phyloP scores from a whole-genome alignment of 331 rosid species.

The Ulmus americana region DNA sequence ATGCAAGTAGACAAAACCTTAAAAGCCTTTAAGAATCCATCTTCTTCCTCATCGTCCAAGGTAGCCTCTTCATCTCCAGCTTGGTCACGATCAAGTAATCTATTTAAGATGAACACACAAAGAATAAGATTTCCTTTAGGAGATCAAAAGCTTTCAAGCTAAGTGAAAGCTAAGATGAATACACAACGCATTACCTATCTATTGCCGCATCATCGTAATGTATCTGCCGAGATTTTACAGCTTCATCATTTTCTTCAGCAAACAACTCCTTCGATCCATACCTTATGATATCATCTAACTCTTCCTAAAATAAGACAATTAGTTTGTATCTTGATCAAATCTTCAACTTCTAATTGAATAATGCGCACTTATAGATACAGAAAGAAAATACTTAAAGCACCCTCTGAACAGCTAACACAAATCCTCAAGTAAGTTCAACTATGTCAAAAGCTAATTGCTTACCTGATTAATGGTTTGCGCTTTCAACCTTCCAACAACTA shows the following conservation, averaged over 20 bases:
- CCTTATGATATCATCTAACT: constrained; percentile 92
- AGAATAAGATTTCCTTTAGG: constrained; percentile 18
- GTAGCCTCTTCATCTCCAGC: constrained; percentile 70
- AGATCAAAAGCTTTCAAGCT: constrained; percentile 16
- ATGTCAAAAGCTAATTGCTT: constrained; percentile 12
- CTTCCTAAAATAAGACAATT: constrained; percentile 53
- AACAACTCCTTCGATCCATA: constrained; percentile 96
- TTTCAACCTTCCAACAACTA: constrained; percentile 93
- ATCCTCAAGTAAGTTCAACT: not conserved
- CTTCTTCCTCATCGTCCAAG: constrained; percentile 88
- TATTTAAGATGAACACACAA: constrained; percentile 29
- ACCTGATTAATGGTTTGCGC: constrained; percentile 97
- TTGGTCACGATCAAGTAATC: constrained; percentile 94
- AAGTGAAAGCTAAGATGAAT: not conserved
- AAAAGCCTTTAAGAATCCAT: constrained; percentile 89
- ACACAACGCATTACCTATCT: constrained; percentile 45
- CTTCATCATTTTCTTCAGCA: constrained; percentile 93
- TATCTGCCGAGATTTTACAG: constrained; percentile 87
- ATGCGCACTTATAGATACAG: not conserved
- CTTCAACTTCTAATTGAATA: not conserved
- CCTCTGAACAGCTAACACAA: not conserved
- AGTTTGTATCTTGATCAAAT: constrained; percentile 11
- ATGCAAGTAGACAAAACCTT: constrained; percentile 48
- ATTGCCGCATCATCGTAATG: constrained; percentile 95
- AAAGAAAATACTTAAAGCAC: not conserved